Percentiles rank a stretch among this genome's conserved stretches.
phyloP scores from a whole-genome alignment of 306 rosid genomes.

The Mimosa bimucronata region DNA sequence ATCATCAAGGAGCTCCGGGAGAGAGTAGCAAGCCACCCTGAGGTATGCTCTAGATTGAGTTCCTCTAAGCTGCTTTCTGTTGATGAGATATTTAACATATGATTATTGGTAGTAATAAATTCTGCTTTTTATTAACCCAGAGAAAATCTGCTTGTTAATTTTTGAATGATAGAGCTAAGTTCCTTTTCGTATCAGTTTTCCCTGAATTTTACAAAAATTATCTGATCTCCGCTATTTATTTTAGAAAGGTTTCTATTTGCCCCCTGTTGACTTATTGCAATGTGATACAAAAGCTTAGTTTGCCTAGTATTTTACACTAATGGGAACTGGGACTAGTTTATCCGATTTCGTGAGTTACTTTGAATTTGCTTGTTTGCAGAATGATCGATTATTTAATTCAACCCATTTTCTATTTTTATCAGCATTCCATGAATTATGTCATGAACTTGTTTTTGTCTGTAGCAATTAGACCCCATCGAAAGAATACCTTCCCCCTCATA shows the following conservation, averaged over 20 bases:
- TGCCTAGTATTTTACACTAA: background rate
- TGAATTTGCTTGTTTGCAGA: background rate
- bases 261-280: background rate
- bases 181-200: background rate
- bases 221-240: background rate
- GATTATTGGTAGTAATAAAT: background rate
- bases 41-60: slow-evolving; percentile 55
- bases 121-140: background rate
- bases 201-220: background rate
- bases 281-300: background rate
- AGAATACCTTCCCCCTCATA: background rate
- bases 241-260: background rate
- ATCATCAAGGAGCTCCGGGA: slow-evolving; percentile 95
- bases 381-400: background rate
- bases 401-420: background rate
- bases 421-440: background rate
- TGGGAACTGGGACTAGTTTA: background rate
- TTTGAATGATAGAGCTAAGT: slow-evolving; percentile 30
- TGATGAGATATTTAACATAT: background rate
- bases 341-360: background rate
- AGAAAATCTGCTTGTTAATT: background rate
- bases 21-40: slow-evolving; percentile 80
- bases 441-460: background rate
- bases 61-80: background rate
- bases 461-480: background rate